These are phyloP conservation scores for Collybia sordida DNA, from an alignment of 768 basidiomycete species.

Conservation along the genomic window DNA sequence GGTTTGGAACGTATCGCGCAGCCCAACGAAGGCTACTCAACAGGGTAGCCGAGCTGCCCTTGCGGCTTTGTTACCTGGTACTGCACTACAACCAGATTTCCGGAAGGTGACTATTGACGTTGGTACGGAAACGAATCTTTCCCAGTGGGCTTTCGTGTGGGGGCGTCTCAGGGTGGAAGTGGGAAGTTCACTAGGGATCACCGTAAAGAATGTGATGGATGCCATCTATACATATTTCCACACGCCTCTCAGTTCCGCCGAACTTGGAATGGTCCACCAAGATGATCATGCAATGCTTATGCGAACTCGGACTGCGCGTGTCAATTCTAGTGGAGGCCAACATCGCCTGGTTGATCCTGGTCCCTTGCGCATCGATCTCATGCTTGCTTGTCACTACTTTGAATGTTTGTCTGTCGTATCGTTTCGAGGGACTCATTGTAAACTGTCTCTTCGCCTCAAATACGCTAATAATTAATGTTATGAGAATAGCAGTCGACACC, in stretches of 20 bases:
- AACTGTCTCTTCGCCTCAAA: neutral
- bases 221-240: conserved; percentile 36
- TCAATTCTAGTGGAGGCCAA: neutral
- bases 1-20: too few relatives aligned
- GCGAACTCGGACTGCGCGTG: neutral
- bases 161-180: neutral
- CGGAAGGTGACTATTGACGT: neutral
- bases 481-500: too few relatives aligned
- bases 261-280: neutral
- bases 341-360: neutral
- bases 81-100: neutral
- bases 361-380: neutral
- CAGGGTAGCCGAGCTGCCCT: too few relatives aligned
- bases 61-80: neutral
- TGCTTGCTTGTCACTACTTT: neutral
- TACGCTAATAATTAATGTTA: neutral
- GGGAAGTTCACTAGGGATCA: conserved; percentile 11
- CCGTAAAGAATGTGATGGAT: conserved; percentile 28
- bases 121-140: neutral
- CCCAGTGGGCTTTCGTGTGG: neutral
- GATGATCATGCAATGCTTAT: neutral
- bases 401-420: neutral
- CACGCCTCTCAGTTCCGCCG: conserved; percentile 18
- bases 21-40: too few relatives aligned
- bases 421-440: neutral